These are phyloP conservation scores for Tylopilus cervinicoccineus DNA, from an alignment of 768 basidiomycete genomes.

Conservation along the genomic window DNA sequence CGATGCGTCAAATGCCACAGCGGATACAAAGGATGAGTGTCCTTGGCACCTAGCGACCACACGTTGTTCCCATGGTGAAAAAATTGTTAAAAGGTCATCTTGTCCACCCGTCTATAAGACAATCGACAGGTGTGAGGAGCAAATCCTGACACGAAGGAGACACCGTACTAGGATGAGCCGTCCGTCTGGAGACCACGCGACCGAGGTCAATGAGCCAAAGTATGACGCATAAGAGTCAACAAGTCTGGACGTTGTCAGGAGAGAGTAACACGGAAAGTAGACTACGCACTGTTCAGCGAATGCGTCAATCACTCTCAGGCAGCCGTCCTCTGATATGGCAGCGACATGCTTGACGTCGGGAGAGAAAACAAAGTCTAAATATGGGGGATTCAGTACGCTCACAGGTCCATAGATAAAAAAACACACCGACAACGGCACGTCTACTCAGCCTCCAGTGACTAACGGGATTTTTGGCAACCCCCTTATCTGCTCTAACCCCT, in stretches of 20 bases:
- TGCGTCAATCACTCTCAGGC: constrained; percentile 85
- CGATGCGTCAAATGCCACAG: constrained; percentile 86
- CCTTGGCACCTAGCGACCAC: constrained; percentile 96
- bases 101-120: constrained; percentile 82
- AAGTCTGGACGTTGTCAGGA: constrained; percentile 47
- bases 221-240: constrained; percentile 93
- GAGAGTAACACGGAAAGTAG: neutral
- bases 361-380: constrained; percentile 83
- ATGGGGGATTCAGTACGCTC: constrained; percentile 1
- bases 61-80: constrained; percentile 91
- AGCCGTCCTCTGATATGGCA: constrained; percentile 90
- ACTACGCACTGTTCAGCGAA: constrained; percentile 72
- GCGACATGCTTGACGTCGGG: constrained; percentile 91
- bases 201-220: constrained; percentile 86
- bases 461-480: constrained; percentile 78
- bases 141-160: neutral
- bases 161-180: constrained; percentile 75
- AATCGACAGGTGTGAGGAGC: constrained; percentile 1
- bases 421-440: constrained; percentile 67
- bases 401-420: neutral
- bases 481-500: constrained; percentile 52
- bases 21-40: constrained; percentile 90
- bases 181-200: constrained; percentile 95
- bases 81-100: constrained; percentile 93
- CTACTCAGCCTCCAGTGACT: constrained; percentile 84